Evolutionary conservation across 805 yeast species (phyloP).

Genomic region (Wickerhamiella parazyma): DNA sequence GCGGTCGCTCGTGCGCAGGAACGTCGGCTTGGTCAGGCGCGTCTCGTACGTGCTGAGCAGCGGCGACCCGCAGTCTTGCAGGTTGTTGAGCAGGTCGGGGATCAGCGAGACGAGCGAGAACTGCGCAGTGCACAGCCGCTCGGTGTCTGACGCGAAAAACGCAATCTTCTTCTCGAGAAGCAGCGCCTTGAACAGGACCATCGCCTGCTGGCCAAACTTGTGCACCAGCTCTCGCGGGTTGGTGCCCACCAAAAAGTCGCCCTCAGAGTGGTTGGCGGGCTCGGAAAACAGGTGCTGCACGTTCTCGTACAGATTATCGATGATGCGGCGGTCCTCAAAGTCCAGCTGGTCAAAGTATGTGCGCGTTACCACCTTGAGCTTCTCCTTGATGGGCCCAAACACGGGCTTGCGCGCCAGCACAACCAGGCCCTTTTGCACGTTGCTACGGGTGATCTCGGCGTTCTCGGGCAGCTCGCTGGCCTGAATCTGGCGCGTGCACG

Average conservation of each 20-base stretch:
- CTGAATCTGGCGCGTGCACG: slow-evolving; percentile 77
- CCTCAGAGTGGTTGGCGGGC: slow-evolving; percentile 30
- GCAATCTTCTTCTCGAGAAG: slow-evolving; percentile 61
- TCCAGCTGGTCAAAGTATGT: slow-evolving; percentile 73
- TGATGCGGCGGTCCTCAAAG: slow-evolving; percentile 54
- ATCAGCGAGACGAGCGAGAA: slow-evolving; percentile 71
- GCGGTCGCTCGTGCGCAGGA: slow-evolving; percentile 66
- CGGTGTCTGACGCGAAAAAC: slow-evolving; percentile 69
- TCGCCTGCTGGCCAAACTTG: slow-evolving; percentile 42
- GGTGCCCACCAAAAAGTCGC: slow-evolving; percentile 60
- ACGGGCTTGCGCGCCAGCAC: slow-evolving; percentile 78
- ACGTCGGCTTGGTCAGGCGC: slow-evolving; percentile 42
- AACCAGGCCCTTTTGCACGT: slow-evolving; percentile 84
- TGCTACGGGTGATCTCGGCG: slow-evolving; percentile 64
- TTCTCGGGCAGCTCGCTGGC: slow-evolving; percentile 44
- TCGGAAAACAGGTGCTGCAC: slow-evolving; percentile 26
- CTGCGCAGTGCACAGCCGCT: slow-evolving; percentile 66
- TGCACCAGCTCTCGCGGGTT: slow-evolving; percentile 51
- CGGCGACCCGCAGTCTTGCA: slow-evolving; percentile 75
- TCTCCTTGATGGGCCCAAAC: slow-evolving; percentile 73
- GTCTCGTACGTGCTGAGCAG: slow-evolving; percentile 40
- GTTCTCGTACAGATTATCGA: slow-evolving; percentile 59
- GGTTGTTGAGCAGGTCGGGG: slow-evolving; percentile 60
- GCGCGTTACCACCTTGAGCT: slow-evolving; percentile 75
- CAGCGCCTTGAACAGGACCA: slow-evolving; percentile 63